Base-by-base conservation (phyloP, 2,329 filamentous ascomycete genomes). In the Metarhizium guizhouense region DNA sequence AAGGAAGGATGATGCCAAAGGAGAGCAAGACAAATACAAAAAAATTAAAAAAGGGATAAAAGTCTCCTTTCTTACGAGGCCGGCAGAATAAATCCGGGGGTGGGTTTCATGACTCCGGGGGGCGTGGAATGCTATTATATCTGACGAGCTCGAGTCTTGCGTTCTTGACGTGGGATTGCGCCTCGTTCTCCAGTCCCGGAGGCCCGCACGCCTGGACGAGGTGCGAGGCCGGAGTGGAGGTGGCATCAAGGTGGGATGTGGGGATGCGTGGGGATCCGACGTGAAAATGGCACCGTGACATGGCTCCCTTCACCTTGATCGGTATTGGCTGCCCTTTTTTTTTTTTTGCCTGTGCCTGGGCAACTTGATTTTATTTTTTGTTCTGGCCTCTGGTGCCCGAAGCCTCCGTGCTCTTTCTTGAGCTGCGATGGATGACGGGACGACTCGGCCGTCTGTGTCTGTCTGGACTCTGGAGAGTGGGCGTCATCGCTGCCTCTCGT, bases 101-200 rank as follows among this genome's bases (percentile, higher is more conserved):
- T 57, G 55, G 57, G 47, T 56, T 57, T 52, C 36, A 36, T 53
- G 50, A 36, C 38, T 48, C 49, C 38, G 50, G 42, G 47, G 49
- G 52, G 53, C 38, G 53, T 54, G 56, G 53, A 55, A 49, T 51
- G 18, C 43, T 57, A 54, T 57, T 57, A 57, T 57, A 58, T 50
- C 47, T 14, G 40, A 25, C 25, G 25, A 25, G 25, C 25, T 25
- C 25, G 25, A 25, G 25, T 4, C 25, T 4, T 25, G 25, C 25
- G 42, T 20, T 20, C n/a, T 16, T 20, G 47, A 32, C 51, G 20
- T 43, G 29, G 42, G 20, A n/a, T 53, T 38, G 32, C 52, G 43
- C 52, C 25, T 42, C 30, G 25, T 25, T 48, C 43, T 49, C 14
- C 45, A 45, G 38, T 54, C 30, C 36, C 53, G 47, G 50, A 43